Conservation (phyloP, 2,329 filamentous ascomycete genomes). For the Curvularia spicifera region DNA sequence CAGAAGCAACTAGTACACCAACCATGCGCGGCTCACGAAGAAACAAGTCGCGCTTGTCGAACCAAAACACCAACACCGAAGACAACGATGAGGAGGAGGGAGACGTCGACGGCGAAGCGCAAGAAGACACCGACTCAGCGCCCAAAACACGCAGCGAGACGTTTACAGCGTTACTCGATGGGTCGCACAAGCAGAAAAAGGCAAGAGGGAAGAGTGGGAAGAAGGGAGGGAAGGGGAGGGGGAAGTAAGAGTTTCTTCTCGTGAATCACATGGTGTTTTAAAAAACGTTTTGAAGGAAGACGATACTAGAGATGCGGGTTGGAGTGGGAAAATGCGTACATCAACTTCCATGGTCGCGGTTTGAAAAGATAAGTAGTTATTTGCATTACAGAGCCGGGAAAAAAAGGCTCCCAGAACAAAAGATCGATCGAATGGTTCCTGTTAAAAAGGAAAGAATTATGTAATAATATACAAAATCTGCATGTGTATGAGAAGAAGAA, state of each 20-base stretch:
- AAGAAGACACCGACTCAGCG: conserved; percentile 12
- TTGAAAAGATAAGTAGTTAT: no score
- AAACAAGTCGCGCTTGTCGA: conserved; percentile 15
- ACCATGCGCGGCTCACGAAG: neutral
- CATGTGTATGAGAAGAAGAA: neutral
- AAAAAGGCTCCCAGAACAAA: no score
- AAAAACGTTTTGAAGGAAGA: no score
- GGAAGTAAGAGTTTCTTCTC: neutral
- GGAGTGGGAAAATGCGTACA: no score
- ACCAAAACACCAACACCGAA: neutral
- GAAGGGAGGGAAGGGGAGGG: neutral
- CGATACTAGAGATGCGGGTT: no score
- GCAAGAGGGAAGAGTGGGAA: neutral
- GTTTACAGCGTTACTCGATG: conserved; percentile 32
- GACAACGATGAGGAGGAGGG: neutral
- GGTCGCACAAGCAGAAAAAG: conserved; percentile 24
- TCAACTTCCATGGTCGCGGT: no score
- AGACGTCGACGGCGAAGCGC: neutral
- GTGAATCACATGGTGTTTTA: no score
- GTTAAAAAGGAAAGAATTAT: neutral
- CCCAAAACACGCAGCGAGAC: conserved; percentile 36
- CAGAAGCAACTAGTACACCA: neutral
- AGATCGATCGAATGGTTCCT: no score
- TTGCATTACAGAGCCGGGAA: no score
- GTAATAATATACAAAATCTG: neutral